Percentiles rank a stretch among this genome's conserved stretches.
Evolutionary conservation across 306 rosid genomes (phyloP).

Genomic region (Canavalia ensiformis): DNA sequence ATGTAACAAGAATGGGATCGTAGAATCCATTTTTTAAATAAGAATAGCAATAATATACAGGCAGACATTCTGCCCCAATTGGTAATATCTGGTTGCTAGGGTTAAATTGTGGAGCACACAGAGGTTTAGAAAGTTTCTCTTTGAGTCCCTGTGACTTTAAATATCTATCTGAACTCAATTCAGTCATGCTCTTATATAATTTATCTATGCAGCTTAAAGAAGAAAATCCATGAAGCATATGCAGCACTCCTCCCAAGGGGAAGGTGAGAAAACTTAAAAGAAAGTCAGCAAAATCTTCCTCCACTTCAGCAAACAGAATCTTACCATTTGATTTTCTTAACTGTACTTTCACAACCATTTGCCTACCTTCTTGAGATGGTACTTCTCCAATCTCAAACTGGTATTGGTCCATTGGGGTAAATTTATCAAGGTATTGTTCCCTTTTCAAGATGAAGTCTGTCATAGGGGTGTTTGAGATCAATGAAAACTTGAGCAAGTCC

Average conservation of each 20-base stretch:
- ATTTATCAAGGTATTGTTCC: not conserved
- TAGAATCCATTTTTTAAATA: too few relatives aligned
- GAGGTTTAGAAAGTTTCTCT: not conserved
- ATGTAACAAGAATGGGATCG: not conserved
- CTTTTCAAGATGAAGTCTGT: not conserved
- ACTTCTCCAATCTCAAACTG: not conserved
- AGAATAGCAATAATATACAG: not conserved
- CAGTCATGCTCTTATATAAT: not conserved
- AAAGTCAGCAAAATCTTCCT: not conserved
- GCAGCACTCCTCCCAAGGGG: not conserved
- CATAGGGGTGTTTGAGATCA: conserved; percentile 11
- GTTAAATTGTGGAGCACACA: not conserved
- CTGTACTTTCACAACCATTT: not conserved
- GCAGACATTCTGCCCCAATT: not conserved
- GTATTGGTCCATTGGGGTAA: not conserved
- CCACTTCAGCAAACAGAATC: not conserved
- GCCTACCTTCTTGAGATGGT: not conserved
- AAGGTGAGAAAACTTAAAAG: not conserved
- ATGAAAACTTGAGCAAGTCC: conserved; percentile 28
- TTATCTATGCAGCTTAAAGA: not conserved
- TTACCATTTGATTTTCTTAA: not conserved
- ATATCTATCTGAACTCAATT: not conserved
- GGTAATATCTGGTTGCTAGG: conserved; percentile 19
- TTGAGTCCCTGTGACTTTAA: not conserved
- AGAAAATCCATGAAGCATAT: not conserved